phyloP scores from a whole-genome alignment of 108 stramenopile species.

The Cyclotella baltica region DNA sequence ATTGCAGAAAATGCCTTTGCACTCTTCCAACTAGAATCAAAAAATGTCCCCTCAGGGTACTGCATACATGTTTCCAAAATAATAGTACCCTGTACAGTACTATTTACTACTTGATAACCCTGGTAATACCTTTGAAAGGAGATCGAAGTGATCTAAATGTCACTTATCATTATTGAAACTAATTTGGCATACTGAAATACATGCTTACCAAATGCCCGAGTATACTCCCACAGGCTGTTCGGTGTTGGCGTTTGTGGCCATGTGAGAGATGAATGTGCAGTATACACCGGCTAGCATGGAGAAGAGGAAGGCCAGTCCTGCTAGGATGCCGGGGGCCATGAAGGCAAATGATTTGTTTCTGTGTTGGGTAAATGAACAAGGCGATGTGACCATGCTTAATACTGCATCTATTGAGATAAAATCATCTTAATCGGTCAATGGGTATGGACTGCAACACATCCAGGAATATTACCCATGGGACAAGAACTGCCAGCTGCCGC shows the following conservation, averaged over 20 bases:
- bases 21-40: conserved; percentile 51
- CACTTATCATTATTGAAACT: too few species aligned
- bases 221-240: conserved; percentile 30
- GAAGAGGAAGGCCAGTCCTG: conserved; percentile 30
- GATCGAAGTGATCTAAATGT: too few species aligned
- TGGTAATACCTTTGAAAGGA: conserved; percentile 53
- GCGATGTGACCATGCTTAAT: too few species aligned
- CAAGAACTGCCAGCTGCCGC: too few species aligned
- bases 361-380: background rate
- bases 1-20: conserved; percentile 52
- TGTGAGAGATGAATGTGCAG: conserved; percentile 50
- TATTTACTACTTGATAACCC: conserved; percentile 21
- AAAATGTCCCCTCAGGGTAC: conserved; percentile 21
- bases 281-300: conserved; percentile 35
- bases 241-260: conserved; percentile 9
- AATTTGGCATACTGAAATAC: too few species aligned
- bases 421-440: background rate
- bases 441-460: background rate
- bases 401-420: too few species aligned
- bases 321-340: conserved; percentile 38
- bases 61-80: conserved; percentile 28
- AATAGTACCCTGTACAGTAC: conserved; percentile 22
- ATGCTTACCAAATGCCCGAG: conserved; percentile 48
- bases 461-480: background rate
- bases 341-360: background rate